phyloP scores from a whole-genome alignment of 768 basidiomycete genomes.

The Trametes villosa region DNA sequence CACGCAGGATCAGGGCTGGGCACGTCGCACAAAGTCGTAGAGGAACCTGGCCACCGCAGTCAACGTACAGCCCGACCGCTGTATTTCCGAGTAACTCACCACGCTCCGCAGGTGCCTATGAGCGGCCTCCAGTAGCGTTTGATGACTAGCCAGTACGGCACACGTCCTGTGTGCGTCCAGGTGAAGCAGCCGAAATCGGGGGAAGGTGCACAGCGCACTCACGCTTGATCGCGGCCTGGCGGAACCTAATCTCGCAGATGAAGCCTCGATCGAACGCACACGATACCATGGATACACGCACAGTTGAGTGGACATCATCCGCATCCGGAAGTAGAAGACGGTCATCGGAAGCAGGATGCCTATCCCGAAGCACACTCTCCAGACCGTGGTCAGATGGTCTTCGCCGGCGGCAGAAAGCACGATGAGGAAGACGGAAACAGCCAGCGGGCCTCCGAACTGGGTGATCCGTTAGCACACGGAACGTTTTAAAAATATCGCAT shows the following conservation, averaged over 20 bases:
- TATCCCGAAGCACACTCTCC: constrained; percentile 69
- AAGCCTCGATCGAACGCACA: background rate
- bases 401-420: constrained; percentile 69
- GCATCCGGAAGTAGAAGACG: constrained; percentile 73
- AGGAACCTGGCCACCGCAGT: constrained; percentile 52
- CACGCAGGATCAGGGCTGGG: background rate
- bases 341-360: constrained; percentile 65
- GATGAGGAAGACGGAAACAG: constrained; percentile 68
- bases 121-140: constrained; percentile 69
- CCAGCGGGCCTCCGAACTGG: constrained; percentile 69
- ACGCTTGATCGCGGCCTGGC: constrained; percentile 69
- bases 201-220: constrained; percentile 24
- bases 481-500: constrained; percentile 9
- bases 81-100: constrained; percentile 42
- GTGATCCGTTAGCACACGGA: constrained; percentile 18
- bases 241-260: constrained; percentile 34
- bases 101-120: constrained; percentile 75
- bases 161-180: constrained; percentile 41
- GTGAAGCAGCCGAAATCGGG: background rate
- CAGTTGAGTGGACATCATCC: constrained; percentile 71
- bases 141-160: constrained; percentile 64
- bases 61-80: background rate
- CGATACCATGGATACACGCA: constrained; percentile 31
- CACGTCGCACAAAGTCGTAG: constrained; percentile 60
- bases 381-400: constrained; percentile 63